Evolutionary conservation across 306 rosid species (phyloP).

Genomic region (Styphnolobium japonicum): DNA sequence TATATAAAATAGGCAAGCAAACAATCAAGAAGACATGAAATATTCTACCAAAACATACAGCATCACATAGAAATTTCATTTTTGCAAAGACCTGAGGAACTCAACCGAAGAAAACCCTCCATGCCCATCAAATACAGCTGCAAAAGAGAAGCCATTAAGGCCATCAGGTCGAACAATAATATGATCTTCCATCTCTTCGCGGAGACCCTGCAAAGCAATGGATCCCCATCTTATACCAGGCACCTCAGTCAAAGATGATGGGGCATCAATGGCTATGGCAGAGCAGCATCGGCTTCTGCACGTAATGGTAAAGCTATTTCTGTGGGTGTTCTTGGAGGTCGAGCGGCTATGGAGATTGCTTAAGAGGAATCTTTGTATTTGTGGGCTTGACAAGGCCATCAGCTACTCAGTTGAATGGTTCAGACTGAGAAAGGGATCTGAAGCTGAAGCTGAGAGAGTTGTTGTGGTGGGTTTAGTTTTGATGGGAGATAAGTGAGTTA

Average conservation of each 20-base stretch:
- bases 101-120: constrained; percentile 80
- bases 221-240: constrained; percentile 83
- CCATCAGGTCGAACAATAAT: constrained; percentile 59
- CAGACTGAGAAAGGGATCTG: background rate
- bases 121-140: constrained; percentile 96
- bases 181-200: constrained; percentile 95
- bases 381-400: constrained; percentile 86
- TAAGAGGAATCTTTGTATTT: constrained; percentile 57
- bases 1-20: background rate
- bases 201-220: constrained; percentile 68
- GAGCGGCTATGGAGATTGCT: constrained; percentile 40
- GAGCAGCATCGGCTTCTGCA: constrained; percentile 54
- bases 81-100: constrained; percentile 67
- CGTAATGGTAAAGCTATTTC: constrained; percentile 13
- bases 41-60: background rate
- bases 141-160: constrained; percentile 70
- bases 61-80: background rate
- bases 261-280: constrained; percentile 86
- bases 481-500: constrained; percentile 58
- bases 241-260: constrained; percentile 55
- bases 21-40: background rate
- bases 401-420: constrained; percentile 22
- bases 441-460: background rate
- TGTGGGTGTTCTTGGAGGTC: constrained; percentile 25
- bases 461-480: constrained; percentile 10